These are phyloP conservation scores for Cytospora piceicola DNA, from an alignment of 2,329 filamentous ascomycete species.

Conservation along the genomic window DNA sequence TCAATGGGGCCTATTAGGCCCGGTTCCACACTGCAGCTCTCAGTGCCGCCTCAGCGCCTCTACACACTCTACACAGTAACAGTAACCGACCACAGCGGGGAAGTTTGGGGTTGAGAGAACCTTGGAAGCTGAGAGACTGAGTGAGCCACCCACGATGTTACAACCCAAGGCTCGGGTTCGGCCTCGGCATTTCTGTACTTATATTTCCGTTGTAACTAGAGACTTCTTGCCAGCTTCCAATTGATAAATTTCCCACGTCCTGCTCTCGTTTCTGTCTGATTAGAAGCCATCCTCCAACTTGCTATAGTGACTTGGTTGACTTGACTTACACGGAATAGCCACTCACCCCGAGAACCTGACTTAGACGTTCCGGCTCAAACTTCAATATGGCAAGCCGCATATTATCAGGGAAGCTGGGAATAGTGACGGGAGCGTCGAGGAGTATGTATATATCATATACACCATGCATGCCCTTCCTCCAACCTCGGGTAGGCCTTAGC, in stretches of 20 bases:
- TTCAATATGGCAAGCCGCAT: slow-evolving; percentile 28
- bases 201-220: too few relatives aligned
- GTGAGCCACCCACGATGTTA: slow-evolving; percentile 18
- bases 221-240: background rate
- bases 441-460: slow-evolving; percentile 52
- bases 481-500: slow-evolving; percentile 13
- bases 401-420: slow-evolving; percentile 32
- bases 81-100: slow-evolving; percentile 15
- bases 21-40: background rate
- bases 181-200: too few relatives aligned
- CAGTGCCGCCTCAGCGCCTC: too few relatives aligned
- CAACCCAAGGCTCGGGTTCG: background rate
- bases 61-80: background rate
- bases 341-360: too few relatives aligned
- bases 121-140: too few relatives aligned
- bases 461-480: background rate
- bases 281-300: too few relatives aligned
- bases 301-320: background rate
- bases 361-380: background rate
- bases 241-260: background rate
- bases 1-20: too few relatives aligned
- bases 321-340: background rate
- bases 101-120: slow-evolving; percentile 15
- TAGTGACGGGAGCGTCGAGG: slow-evolving; percentile 59
- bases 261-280: background rate